These are phyloP conservation scores for Nannochloropsis oceanica DNA, from an alignment of 108 stramenopile genomes.

Conservation along the genomic window DNA sequence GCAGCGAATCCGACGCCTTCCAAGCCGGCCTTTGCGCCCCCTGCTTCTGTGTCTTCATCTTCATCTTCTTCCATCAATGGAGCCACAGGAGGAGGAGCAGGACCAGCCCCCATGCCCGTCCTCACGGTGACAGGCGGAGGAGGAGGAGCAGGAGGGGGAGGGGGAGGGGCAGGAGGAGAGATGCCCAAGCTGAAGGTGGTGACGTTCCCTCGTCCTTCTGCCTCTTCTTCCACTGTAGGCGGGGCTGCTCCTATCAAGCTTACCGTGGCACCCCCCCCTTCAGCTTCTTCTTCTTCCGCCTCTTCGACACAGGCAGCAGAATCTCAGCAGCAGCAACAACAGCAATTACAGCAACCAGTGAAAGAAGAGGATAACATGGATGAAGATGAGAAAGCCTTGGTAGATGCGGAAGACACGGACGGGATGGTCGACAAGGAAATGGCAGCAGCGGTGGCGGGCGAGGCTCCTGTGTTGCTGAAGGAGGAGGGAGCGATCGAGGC, in stretches of 20 bases:
- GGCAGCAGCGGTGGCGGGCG: background rate
- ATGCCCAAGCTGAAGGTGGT: background rate
- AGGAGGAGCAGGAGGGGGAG: background rate
- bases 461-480: background rate
- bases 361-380: background rate
- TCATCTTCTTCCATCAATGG: too few species aligned
- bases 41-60: too few species aligned
- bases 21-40: too few species aligned
- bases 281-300: background rate
- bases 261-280: background rate
- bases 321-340: background rate
- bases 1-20: too few species aligned
- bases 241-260: background rate
- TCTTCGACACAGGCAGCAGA: background rate
- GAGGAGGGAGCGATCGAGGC: background rate
- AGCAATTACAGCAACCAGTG: background rate
- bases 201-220: background rate
- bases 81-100: too few species aligned
- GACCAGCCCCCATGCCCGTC: background rate
- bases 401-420: background rate
- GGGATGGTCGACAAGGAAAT: background rate
- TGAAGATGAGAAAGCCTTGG: constrained; percentile 6
- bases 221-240: background rate
- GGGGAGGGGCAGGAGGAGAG: background rate
- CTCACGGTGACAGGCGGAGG: background rate